Base-by-base conservation (phyloP, 2,329 filamentous ascomycete genomes). In the Neonectria neomacrospora region DNA sequence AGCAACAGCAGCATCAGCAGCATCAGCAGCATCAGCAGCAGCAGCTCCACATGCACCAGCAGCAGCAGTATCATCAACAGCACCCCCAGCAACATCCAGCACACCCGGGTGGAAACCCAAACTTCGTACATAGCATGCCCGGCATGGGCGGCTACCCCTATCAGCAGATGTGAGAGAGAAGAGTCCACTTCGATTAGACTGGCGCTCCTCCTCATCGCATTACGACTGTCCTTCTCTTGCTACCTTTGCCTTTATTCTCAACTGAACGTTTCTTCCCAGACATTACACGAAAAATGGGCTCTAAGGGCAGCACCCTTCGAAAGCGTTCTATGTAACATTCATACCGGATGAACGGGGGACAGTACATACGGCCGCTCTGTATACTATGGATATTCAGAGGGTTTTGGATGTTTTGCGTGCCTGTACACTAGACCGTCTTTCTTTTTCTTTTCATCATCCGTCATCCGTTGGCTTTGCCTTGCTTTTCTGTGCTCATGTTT, bases 71-170 rank as follows among this genome's bases (percentile, higher is more conserved):
- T 6, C 32, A 34, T 12, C 32, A 34, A 12, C 32, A 67, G 23
- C 70, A 68, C 18, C 70, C 63, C 16, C 70, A 70, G 22, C 69
- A 66, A 16, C 63, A 68, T 10, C 71, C 68, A 9, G 61, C 68
- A n/a, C 71, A 70, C 58, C 71, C 66, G 23, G 52, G 58, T 18
- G 69, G 65, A 28, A 71, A 68, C 34, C 59, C 67, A 14, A 61
- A 58, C 3, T 75, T 67, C 22, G 68, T 72, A n/a, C 71, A 74
- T 16, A 63, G 70, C n/a, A 68, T 76, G 64, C 67, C 74, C 4
- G 69, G 70, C 18, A 74, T 75, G 67, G 69, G 72, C 64, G 69
- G 72, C 53, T 77, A 73, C 39, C 67, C 71, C 62, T 74, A 70
- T 64, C 64, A 61, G 45, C 66, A 59, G 54, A 66, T 59, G 51